Evolutionary conservation across 192 early-diverging fungal genomes (phyloP), one percentile per base, ranked within the genome.

Genomic region (Thamnidium elegans): DNA sequence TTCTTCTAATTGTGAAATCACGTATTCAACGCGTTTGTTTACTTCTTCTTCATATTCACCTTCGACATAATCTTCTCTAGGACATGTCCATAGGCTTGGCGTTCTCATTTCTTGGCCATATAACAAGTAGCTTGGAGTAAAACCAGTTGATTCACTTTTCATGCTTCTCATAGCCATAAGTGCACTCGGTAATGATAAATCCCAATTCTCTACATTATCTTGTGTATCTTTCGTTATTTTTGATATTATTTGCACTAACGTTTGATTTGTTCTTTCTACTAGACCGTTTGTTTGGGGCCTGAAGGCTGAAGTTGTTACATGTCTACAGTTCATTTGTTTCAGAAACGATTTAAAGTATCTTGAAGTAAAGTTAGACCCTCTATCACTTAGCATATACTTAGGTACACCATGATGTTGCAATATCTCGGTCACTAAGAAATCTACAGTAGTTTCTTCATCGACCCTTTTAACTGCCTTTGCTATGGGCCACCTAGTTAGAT

Each of bases 401-500:
- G 70, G 70, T 0, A 63, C 53, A 14, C 70, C 70, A 63, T 51
- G 58, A n/a, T 19, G 26, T 2, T 21, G n/a, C 0, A 63, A 13
- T 0, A 72, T 15, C 7, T 43, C 19, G 0, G 55, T 7, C 3
- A 19, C 47, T 1, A 58, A 4, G 26, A 62, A 68, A 4, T 62
- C 43, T 6, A 30, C 26, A 4, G 59, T 60, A 0, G 50, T 50
- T 30, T 60, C 21, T 0, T 45, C 51, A 21, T 26, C 31, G 15
- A 54, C 54, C 3, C 59, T 44, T 0, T 20, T 52, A 3, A 75
- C 50, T 0, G 68, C 68, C 0, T 1, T 19, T 0, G 68, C 68
- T 4, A 66, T 50, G 0, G 68, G 73, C 64, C 67, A 75, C 15
- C 48, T 58, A 3, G 66, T 75, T 1, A 63, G 19, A 31, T 75